These are phyloP conservation scores for Fusarium acutatum DNA, from an alignment of 2,329 filamentous ascomycete genomes.

Conservation along the genomic window DNA sequence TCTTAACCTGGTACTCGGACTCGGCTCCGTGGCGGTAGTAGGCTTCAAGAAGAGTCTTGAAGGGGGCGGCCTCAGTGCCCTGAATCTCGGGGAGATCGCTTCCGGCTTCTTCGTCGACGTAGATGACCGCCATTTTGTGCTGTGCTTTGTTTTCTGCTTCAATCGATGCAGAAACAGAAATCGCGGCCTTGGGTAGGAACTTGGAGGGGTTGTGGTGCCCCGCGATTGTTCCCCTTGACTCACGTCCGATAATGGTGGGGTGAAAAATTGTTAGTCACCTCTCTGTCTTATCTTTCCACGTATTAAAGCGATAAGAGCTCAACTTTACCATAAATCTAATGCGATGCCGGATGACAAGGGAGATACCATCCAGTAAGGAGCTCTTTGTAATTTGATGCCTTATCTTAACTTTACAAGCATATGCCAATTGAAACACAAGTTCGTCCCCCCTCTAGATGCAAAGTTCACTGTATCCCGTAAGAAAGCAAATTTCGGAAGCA, in stretches of 20 bases:
- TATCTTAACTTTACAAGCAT: background rate
- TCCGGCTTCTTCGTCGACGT: constrained; percentile 79
- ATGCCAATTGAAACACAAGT: background rate
- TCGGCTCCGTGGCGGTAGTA: constrained; percentile 61
- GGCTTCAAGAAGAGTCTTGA: constrained; percentile 82
- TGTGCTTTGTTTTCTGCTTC: background rate
- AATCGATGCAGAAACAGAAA: constrained; percentile 21
- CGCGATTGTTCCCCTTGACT: constrained; percentile 30
- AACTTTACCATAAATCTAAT: background rate
- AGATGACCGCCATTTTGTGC: constrained; percentile 47
- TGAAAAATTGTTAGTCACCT: constrained; percentile 34
- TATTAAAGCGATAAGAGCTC: constrained; percentile 5
- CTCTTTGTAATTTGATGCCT: background rate
- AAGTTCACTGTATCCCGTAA: background rate
- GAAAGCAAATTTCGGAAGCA: background rate
- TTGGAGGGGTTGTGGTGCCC: constrained; percentile 30
- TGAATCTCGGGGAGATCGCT: constrained; percentile 72
- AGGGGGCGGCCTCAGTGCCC: constrained; percentile 78
- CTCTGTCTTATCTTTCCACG: constrained; percentile 12
- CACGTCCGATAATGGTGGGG: constrained; percentile 34
- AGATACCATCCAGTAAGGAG: background rate
- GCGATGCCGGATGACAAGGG: background rate
- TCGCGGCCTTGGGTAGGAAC: constrained; percentile 13
- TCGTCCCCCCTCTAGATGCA: no score
- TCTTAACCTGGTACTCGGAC: constrained; percentile 57